phyloP scores from a whole-genome alignment of 352 stramenopile species.

The Phytophthora constricta region DNA sequence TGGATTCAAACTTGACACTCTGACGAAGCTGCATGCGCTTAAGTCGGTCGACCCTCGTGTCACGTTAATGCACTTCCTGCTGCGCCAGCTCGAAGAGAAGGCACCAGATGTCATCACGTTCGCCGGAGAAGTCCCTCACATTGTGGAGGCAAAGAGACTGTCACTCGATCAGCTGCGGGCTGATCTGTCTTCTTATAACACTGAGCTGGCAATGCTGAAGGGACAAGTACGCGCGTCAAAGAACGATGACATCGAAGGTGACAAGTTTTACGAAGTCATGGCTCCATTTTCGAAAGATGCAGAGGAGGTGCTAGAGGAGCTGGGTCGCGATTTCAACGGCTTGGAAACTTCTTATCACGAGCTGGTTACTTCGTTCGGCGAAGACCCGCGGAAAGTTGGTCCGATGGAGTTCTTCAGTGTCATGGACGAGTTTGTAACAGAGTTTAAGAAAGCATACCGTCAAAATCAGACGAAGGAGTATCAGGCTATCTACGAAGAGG shows the following conservation, averaged over 20 bases:
- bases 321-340: slow-evolving; percentile 75
- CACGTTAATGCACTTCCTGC: slow-evolving; percentile 84
- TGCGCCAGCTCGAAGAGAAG: slow-evolving; percentile 82
- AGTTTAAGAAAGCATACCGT: slow-evolving; percentile 90
- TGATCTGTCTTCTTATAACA: slow-evolving; percentile 84
- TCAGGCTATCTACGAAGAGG: slow-evolving; percentile 77
- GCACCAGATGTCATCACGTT: slow-evolving; percentile 80
- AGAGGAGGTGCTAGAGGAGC: slow-evolving; percentile 80
- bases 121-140: slow-evolving; percentile 79
- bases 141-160: slow-evolving; percentile 77
- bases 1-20: slow-evolving; percentile 92
- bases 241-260: slow-evolving; percentile 71
- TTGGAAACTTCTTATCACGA: slow-evolving; percentile 82
- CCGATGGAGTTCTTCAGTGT: slow-evolving; percentile 87
- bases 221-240: slow-evolving; percentile 83
- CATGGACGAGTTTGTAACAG: slow-evolving; percentile 82
- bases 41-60: slow-evolving; percentile 83
- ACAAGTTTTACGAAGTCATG: slow-evolving; percentile 88
- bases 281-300: slow-evolving; percentile 82
- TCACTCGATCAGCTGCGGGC: slow-evolving; percentile 85
- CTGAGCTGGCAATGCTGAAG: slow-evolving; percentile 84
- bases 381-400: slow-evolving; percentile 82
- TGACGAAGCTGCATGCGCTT: slow-evolving; percentile 89
- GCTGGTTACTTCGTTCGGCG: slow-evolving; percentile 82
- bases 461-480: slow-evolving; percentile 91